Evolutionary conservation across 140 eudicot species (phyloP), one percentile per base, ranked within the genome.

Genomic region (Senecio squalidus): DNA sequence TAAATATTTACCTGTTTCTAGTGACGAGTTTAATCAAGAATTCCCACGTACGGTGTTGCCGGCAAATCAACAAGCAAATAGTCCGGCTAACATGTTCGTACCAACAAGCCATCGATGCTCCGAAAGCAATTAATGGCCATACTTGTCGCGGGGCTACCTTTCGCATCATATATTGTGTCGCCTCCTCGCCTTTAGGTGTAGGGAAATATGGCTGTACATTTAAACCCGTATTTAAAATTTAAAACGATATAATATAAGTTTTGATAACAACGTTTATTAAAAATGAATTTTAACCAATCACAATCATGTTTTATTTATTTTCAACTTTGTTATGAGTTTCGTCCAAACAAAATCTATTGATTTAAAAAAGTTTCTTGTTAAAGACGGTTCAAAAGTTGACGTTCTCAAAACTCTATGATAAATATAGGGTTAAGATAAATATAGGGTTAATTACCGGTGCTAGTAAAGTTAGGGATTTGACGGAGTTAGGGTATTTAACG

Each of bases 31-130:
- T 86, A 73, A 84, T 53, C 43, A 91, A 78, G 66, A 91, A 86
- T 27, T 91, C 94, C 95, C 90, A 91, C 0, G 84, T 5, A 8
- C 94, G 79, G 44, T 91, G 98, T 57, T 91, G 84, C 70, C 79
- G 81, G 84, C 96, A 77, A 6, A 91, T 78, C 53, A 91, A 50
- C 36, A 91, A 74, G 64, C 91, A 86, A 40, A 83, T 63, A 4
- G 98, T 91, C 28, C 96, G 74, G 72, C 96, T 83, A 59, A 91
- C 76, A 57, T 91, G 98, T 77, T 91, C 98, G 27, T 91, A 91
- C 98, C 98, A 91, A 57, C 94, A 86, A 4, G 90, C 96, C 18
- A 91, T 38, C 8, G 98, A 91, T 7, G 96, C 98, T 17, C 96
- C 96, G 30, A 91, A 77, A 0, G 91, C 88, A 1, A 91, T 78